A percentile compares a stretch with the other conserved stretches of the same genome.
Evolutionary conservation across 768 basidiomycete genomes (phyloP).

Genomic region (Serpula lacrymans): DNA sequence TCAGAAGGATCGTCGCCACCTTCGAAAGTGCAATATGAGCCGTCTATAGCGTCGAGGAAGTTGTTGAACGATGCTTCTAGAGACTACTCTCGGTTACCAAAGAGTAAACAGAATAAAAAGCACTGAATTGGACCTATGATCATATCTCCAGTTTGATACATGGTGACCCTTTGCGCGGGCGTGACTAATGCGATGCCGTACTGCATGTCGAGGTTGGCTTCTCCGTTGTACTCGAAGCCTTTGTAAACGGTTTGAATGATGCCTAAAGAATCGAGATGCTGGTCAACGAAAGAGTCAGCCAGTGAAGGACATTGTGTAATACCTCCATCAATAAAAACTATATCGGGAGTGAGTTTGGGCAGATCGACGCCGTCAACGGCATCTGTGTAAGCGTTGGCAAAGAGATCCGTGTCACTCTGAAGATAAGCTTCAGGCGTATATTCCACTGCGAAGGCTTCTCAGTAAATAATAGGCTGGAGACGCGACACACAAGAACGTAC

Average conservation of each 20-base stretch:
- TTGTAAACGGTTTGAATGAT: constrained; percentile 21
- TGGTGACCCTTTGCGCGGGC: constrained; percentile 23
- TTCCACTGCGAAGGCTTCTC: constrained; percentile 29
- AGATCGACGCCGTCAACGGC: too few species aligned
- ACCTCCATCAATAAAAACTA: constrained; percentile 48
- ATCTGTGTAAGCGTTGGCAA: constrained; percentile 41
- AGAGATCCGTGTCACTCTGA: constrained; percentile 38
- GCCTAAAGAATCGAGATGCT: constrained; percentile 11
- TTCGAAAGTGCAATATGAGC: constrained; percentile 30
- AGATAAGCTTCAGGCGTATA: constrained; percentile 40
- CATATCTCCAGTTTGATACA: constrained; percentile 30
- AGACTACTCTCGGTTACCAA: constrained; percentile 4
- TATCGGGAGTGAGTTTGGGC: constrained; percentile 35
- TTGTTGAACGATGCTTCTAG: constrained; percentile 27
- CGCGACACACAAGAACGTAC: constrained; percentile 15
- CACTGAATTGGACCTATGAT: constrained; percentile 17
- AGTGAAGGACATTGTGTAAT: background rate
- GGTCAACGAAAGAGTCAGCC: background rate
- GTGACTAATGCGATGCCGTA: constrained; percentile 41
- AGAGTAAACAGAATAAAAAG: background rate
- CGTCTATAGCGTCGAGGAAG: constrained; percentile 36
- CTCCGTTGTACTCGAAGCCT: constrained; percentile 33
- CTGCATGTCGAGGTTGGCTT: constrained; percentile 43
- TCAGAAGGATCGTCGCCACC: constrained; percentile 32
- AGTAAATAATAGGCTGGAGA: background rate